phyloP scores from a whole-genome alignment of 2,329 filamentous ascomycete species.

The Colletotrichum siamense region DNA sequence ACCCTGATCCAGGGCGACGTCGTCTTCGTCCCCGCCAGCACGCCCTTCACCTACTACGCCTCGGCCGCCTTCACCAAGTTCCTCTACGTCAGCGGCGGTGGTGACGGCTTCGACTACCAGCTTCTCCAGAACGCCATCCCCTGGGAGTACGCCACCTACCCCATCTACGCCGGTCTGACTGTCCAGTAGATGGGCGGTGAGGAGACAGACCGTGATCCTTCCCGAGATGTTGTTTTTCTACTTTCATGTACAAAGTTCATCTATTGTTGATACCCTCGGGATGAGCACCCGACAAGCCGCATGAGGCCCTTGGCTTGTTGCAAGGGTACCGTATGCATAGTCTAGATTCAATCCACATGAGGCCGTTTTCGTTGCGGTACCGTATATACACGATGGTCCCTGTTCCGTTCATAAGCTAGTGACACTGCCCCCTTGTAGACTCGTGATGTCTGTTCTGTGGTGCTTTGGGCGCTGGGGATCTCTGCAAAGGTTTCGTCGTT shows the following conservation, averaged over 20 bases:
- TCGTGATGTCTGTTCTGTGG: neutral
- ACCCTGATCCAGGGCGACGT: slow-evolving; percentile 30
- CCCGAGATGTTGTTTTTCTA: neutral
- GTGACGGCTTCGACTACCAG: slow-evolving; percentile 27
- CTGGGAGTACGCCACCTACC: slow-evolving; percentile 3
- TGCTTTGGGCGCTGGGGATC: neutral
- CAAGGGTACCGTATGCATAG: neutral
- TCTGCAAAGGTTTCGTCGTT: neutral
- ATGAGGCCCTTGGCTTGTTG: neutral
- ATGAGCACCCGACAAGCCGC: slow-evolving; percentile 5
- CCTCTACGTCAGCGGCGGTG: slow-evolving; percentile 29
- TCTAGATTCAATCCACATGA: neutral
- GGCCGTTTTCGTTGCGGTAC: neutral
- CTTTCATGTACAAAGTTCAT: neutral
- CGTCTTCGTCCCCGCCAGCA: slow-evolving; percentile 27
- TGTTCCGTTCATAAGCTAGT: neutral
- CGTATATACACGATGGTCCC: neutral
- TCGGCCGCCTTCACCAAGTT: slow-evolving; percentile 30
- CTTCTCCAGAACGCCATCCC: slow-evolving; percentile 12
- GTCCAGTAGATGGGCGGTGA: neutral
- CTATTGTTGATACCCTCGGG: neutral
- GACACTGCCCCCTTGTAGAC: neutral
- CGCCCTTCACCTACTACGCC: slow-evolving; percentile 27
- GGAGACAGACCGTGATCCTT: neutral
- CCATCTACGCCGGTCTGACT: neutral